phyloP scores from a whole-genome alignment of 1,139 yeast genomes.

The Sugiyamaella pinicola region DNA sequence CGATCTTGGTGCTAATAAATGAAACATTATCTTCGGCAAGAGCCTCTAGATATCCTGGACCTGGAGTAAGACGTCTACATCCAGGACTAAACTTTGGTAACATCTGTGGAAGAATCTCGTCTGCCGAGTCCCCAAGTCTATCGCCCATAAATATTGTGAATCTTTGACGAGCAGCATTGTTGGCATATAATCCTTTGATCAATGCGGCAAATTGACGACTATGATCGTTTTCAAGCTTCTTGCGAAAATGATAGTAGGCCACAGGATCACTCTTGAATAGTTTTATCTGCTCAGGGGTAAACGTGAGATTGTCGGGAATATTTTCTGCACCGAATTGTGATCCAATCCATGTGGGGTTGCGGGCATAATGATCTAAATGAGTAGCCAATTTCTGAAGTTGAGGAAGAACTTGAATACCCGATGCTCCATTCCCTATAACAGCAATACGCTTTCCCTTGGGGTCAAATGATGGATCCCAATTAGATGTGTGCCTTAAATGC shows the following conservation, averaged over 20 bases:
- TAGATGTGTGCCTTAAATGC: slow-evolving; percentile 48
- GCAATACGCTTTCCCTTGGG: slow-evolving; percentile 46
- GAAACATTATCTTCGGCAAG: slow-evolving; percentile 34
- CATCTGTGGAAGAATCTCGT: slow-evolving; percentile 24
- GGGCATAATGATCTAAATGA: slow-evolving; percentile 27
- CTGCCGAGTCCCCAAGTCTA: slow-evolving; percentile 23
- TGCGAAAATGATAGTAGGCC: slow-evolving; percentile 23
- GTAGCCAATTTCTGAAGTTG: slow-evolving; percentile 26
- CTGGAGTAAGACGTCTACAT: slow-evolving; percentile 31
- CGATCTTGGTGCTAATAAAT: slow-evolving; percentile 25
- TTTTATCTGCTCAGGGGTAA: slow-evolving; percentile 22
- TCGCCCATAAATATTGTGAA: slow-evolving; percentile 22
- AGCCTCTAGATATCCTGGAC: slow-evolving; percentile 35
- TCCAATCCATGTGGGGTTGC: slow-evolving; percentile 29
- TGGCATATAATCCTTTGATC: slow-evolving; percentile 24
- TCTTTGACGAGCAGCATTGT: slow-evolving; percentile 13
- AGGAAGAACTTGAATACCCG: slow-evolving; percentile 47
- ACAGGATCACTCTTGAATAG: slow-evolving; percentile 22
- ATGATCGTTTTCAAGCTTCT: slow-evolving; percentile 22
- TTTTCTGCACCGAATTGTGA: slow-evolving; percentile 22
- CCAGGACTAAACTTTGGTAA: slow-evolving; percentile 29
- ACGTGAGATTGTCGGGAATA: slow-evolving; percentile 20
- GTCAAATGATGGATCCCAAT: slow-evolving; percentile 39
- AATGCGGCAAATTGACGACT: slow-evolving; percentile 21
- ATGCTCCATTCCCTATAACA: slow-evolving; percentile 52